Evolutionary conservation across 2,329 filamentous ascomycete species (phyloP), one percentile per base, ranked within the genome.

Genomic region (Nemania sp.): DNA sequence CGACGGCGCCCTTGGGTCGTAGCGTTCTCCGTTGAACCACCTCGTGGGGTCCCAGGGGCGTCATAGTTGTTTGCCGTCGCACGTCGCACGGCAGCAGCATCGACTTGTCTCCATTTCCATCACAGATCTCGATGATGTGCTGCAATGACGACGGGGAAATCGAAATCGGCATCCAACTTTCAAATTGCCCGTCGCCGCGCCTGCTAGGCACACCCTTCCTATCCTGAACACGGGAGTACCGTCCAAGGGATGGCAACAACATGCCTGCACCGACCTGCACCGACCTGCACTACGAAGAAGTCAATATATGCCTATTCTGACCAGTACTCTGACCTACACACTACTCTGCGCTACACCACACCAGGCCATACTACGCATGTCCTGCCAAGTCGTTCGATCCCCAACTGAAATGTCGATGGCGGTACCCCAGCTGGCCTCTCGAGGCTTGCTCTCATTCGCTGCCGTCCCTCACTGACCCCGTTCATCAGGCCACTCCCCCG

Each of bases 371-470:
- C 28, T 14, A 44, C 50, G 47, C 39, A 47, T 54, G 57, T 52
- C 46, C 44, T 52, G 63, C 60, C 63, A 65, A 65, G 61, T 60
- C 55, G 34, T 49, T 61, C 66, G 65, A 67, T 68, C 64, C 61
- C 59, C 48, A 57, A 54, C 66, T 56, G 45, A 66, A 67, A 64
- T 46, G 58, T 63, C 66, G 66, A 68, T 68, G 64, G 60, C 61
- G 48, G 55, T 52, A 64, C 56, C 62, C 62, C 33, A 33, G 49
- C 33, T 31, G 56, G 42, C 47, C 54, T 52, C 52, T 20, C n/a
- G 23, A 39, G 9, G 9, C 45, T 44, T 36, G 24, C 41, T 47
- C 41, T 60, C 19, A 55, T 64, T 53, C 39, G 47, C 60, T 60
- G 56, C 56, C 45, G 57, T 56, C 53, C 58, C 30, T 17, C 24